These are phyloP conservation scores for Protostelium mycophagum DNA, from an alignment of 78 protist genomes.

Conservation along the genomic window DNA sequence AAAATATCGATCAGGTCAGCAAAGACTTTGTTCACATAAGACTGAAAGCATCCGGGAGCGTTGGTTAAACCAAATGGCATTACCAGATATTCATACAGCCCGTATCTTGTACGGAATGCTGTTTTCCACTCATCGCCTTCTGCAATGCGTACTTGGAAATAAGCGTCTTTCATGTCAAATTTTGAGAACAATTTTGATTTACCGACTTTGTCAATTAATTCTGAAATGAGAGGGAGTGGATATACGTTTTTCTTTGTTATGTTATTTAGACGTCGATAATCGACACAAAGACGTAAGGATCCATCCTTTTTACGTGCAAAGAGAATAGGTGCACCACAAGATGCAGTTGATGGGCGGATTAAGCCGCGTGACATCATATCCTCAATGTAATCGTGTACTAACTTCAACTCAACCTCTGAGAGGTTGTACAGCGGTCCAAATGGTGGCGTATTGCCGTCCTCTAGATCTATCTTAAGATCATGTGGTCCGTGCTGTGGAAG, in stretches of 20 bases:
- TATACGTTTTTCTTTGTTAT: not conserved
- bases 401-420: too few species aligned
- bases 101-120: conserved; percentile 7
- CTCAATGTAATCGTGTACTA: too few species aligned
- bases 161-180: conserved; percentile 26
- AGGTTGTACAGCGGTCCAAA: too few species aligned
- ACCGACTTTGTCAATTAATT: not conserved
- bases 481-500: too few species aligned
- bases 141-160: conserved; percentile 8
- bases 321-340: conserved; percentile 20
- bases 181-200: conserved; percentile 1
- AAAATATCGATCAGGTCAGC: not conserved
- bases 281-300: conserved; percentile 19
- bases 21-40: not conserved
- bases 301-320: conserved; percentile 26
- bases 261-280: conserved; percentile 26
- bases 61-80: conserved; percentile 24
- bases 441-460: too few species aligned
- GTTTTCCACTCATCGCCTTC: conserved; percentile 13
- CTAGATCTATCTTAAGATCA: too few species aligned
- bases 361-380: too few species aligned
- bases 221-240: conserved; percentile 19
- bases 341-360: too few species aligned
- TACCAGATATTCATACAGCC: conserved; percentile 10
- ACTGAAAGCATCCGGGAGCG: conserved; percentile 1